These are phyloP conservation scores for Colletotrichum abscissum DNA, from an alignment of 2,329 filamentous ascomycete species.

Conservation along the genomic window DNA sequence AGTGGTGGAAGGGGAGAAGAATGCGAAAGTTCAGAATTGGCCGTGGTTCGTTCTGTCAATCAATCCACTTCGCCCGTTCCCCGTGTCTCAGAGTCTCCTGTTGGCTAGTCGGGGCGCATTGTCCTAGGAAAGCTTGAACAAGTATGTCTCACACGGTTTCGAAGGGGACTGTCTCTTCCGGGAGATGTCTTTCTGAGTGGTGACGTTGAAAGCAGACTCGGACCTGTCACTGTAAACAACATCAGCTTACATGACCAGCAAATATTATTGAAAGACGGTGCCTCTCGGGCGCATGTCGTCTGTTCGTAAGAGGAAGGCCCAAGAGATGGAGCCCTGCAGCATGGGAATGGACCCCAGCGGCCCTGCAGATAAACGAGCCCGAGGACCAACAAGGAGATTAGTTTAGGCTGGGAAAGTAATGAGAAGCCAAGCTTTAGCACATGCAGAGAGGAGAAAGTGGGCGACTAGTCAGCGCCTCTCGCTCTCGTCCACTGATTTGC, in stretches of 20 bases:
- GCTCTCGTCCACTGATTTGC: background rate
- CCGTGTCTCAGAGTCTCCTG: slow-evolving; percentile 11
- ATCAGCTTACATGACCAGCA: background rate
- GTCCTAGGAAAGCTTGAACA: slow-evolving; percentile 12
- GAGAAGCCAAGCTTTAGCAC: slow-evolving; percentile 25
- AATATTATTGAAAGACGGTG: background rate
- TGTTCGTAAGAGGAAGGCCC: slow-evolving; percentile 19
- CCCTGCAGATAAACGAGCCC: slow-evolving; percentile 33
- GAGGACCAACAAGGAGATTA: slow-evolving; percentile 17
- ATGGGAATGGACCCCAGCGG: background rate
- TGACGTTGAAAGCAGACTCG: background rate
- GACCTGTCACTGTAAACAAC: background rate
- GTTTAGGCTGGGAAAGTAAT: background rate
- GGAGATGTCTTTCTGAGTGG: background rate
- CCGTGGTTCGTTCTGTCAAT: slow-evolving; percentile 13
- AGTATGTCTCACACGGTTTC: slow-evolving; percentile 30
- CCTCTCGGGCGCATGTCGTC: slow-evolving; percentile 9
- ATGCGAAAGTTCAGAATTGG: background rate
- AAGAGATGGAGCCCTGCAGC: background rate
- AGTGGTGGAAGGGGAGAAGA: background rate
- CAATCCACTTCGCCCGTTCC: background rate
- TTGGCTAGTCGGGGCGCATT: slow-evolving; percentile 16
- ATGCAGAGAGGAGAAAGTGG: slow-evolving; percentile 5
- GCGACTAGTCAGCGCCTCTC: slow-evolving; percentile 26
- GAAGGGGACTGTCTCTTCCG: background rate